Evolutionary conservation across 768 basidiomycete species (phyloP), one percentile per base, ranked within the genome.

Genomic region (Cystoderma amianthinum): DNA sequence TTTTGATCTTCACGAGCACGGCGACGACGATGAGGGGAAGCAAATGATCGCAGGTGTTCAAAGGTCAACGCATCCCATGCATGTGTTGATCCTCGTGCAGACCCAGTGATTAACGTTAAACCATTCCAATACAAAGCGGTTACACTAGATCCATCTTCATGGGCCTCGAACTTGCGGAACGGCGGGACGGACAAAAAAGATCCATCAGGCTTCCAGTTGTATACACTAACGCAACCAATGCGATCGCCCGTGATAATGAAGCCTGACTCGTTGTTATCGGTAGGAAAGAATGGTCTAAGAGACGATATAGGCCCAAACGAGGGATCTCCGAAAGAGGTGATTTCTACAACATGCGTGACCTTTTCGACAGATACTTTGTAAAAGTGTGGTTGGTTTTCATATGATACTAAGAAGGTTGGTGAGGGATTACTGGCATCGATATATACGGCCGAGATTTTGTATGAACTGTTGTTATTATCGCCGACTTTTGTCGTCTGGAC

Each of bases 21-120:
- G n/a, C 25, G 12, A 16, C 30, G 47, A 5, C 42, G 16, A 54
- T 69, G 48, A 11, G 79, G 76, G 2, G 70, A 67, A 0, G 67
- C 46, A 49, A 88, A 80, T 18, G 67, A 63, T 16, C 80, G 69
- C 36, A 89, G 51, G 3, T 63, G 69, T 23, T 68, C 68, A 22
- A 87, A 69, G 0, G 76, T 82, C 47, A 87, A 61, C 2, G 74
- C 72, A 48, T 90, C 84, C 69, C 79, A 86, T 11, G 84, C 65
- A 13, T 61, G 65, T 2, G 79, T 69, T 4, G 67, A 63, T 2
- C 88, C 88, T 2, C 67, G 58, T 1, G 72, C 65, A 17, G 83
- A 84, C 20, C 88, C 88, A 0, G 80, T 82, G 10, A 75, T 69
- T 36, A 91, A 61, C 12, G 77, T 64, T n/a, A 68, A 43, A 2